A percentile compares a stretch with the other conserved stretches of the same genome.
phyloP scores from a whole-genome alignment of 306 rosid species.

The Vigna reflexopilosa region DNA sequence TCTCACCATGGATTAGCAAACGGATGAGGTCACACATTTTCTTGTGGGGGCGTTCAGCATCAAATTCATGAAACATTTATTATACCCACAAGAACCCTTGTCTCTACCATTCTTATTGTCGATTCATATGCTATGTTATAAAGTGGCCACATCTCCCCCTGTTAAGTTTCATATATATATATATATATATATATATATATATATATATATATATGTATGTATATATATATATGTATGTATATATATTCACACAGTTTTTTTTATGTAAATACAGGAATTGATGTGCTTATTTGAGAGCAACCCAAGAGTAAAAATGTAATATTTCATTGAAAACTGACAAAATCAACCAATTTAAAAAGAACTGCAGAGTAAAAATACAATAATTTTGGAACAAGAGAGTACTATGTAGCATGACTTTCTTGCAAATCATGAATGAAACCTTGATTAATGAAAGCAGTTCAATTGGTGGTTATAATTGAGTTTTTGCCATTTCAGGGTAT shows the following conservation, averaged over 20 bases:
- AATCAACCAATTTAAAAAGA: too few species aligned
- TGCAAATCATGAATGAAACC: slow-evolving; percentile 7
- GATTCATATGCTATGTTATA: slow-evolving; percentile 1
- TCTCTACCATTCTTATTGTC: slow-evolving; percentile 7
- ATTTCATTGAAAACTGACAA: too few species aligned
- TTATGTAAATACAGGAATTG: too few species aligned
- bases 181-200: too few species aligned
- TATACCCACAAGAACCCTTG: not conserved
- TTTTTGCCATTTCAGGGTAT: slow-evolving; percentile 56
- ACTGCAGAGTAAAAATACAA: too few species aligned
- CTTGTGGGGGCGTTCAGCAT: not conserved
- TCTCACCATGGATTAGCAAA: slow-evolving; percentile 3
- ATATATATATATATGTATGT: too few species aligned
- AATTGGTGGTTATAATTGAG: slow-evolving; percentile 20
- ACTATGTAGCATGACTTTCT: not conserved
- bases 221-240: too few species aligned
- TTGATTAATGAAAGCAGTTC: not conserved
- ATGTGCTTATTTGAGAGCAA: too few species aligned
- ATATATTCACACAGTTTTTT: too few species aligned
- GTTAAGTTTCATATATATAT: too few species aligned
- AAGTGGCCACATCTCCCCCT: not conserved
- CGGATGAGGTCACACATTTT: not conserved
- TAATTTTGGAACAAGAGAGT: too few species aligned
- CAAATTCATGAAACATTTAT: slow-evolving; percentile 6
- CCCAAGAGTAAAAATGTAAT: too few species aligned